Evolutionary conservation across 805 yeast genomes (phyloP), one percentile per base, ranked within the genome.

Genomic region (Kodamaea neixiangensis): DNA sequence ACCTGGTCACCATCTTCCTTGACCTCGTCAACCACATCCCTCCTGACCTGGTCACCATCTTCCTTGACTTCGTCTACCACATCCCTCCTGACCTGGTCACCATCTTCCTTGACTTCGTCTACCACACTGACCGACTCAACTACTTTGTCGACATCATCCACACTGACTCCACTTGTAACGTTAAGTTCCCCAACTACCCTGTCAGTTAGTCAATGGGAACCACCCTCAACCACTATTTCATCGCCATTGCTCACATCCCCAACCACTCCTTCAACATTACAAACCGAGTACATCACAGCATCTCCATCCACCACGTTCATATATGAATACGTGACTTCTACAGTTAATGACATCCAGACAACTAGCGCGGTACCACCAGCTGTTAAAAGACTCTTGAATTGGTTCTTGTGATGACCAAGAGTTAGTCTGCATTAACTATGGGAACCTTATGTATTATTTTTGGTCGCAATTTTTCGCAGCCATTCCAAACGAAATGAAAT

Each of bases 281-380:
- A 44, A 33, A 44, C 46, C 4, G 19, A 19, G 20, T 44, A 44
- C 33, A 13, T 44, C 38, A 33, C 35, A 44, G 38, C 46, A n/a
- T 7, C 46, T 15, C 18, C 38, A 3, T 13, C 18, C 18, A 44
- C 46, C 17, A 14, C 38, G n/a, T 31, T 19, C 33, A 17, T 25
- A 6, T 10, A 14, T 9, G 20, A 20, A 11, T 21, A 14, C 25
- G 46, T 44, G 14, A 44, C 46, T 5, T 25, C 38, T 10, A 31
- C 46, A 15, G 22, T 44, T 9, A 14, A 37, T 10, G 18, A 41
- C 6, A 4, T 19, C 17, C 17, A 41, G 13, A 41, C 44, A 14
- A 41, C 44, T 21, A 41, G 44, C 33, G 33, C 44, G 31, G 20
- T 22, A 13, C 44, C 44, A 20, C 44, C 44, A 15, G 31, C 44